Evolutionary conservation across 495 filamentous ascomycete genomes (phyloP).

Genomic region (Trichoderma erinaceum): DNA sequence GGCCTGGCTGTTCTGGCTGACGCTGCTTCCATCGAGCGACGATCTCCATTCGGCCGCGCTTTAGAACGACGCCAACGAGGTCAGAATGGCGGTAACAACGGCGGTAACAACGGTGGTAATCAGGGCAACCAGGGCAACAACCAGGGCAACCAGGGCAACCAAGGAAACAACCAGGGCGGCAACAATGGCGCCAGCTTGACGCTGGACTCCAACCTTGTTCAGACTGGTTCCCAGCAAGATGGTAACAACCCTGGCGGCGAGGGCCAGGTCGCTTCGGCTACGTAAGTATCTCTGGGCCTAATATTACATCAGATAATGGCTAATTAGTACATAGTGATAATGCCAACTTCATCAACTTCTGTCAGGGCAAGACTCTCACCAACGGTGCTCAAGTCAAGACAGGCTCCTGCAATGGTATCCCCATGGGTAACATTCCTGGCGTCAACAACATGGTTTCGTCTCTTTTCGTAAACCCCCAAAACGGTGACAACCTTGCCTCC

Average conservation of each 20-base stretch:
- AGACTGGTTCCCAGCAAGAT: conserved; percentile 41
- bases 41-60: conserved; percentile 21
- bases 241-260: conserved; percentile 25
- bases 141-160: conserved; percentile 20
- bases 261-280: conserved; percentile 50
- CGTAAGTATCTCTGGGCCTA: conserved; percentile 33
- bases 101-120: conserved; percentile 15
- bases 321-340: conserved; percentile 30
- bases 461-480: conserved; percentile 50
- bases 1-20: conserved; percentile 35
- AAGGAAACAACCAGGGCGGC: conserved; percentile 21
- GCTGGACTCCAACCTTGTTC: conserved; percentile 42
- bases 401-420: conserved; percentile 69
- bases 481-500: conserved; percentile 40
- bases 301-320: conserved; percentile 9
- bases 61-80: conserved; percentile 16
- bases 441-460: conserved; percentile 59
- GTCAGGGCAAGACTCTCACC: conserved; percentile 58
- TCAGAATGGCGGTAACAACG: conserved; percentile 19
- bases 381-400: conserved; percentile 58
- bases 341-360: conserved; percentile 67
- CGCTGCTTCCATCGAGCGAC: conserved; percentile 33
- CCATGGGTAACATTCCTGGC: conserved; percentile 65
- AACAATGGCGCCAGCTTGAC: conserved; percentile 1
- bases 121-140: conserved; percentile 19